Base-by-base conservation (phyloP, 2,329 filamentous ascomycete species). In the Epichloe baconii region DNA sequence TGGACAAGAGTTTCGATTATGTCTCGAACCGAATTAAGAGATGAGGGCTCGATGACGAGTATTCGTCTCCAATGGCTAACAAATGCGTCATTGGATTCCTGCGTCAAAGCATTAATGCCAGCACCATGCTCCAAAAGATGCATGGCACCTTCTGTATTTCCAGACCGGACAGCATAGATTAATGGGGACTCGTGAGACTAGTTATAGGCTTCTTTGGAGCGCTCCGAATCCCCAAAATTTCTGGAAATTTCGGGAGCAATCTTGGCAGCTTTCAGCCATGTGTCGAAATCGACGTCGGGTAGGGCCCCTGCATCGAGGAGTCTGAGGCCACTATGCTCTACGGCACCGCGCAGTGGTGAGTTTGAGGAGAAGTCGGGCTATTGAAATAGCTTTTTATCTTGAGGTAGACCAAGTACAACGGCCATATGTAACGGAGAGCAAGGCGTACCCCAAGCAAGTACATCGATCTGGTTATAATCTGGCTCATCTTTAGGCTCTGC, bases 381-480 rank as follows among this genome's bases (percentile, higher is more conserved):
- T 90, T 14, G 73, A 71, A 54, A 77, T 76, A 0, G 84, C 82
- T 58, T 82, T 82, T 76, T 2, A 8, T 82, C 76, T 0, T 73
- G 57, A 0, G 85, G 79, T 5, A 90, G 76, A 11, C 75, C 69
- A 31, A 87, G 67, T 1, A 86, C 64, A 54, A 94, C 88, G 7
- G 88, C 88, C 31, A 89, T 74, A 63, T 95, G 88, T 5, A 94
- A 72, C 1, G 88, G 80, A 12, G 84, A 85, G 52, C 81, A 79
- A 4, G 82, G 80, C 5, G 75, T 77, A 58, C 94, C 88, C 88
- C 88, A 95, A 1, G 86, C 80, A n/a, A 86, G 62, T 1, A 85
- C 77, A 56, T 94, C 83, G 53, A 90, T 75, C 57, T 93, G 81
- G 63, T 86, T 91, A 49, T 90, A 77, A 64, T 95, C 87, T 1